Percentiles rank a stretch among this genome's conserved stretches.
phyloP scores from a whole-genome alignment of 2,329 filamentous ascomycete genomes.

The Beauveria sp. region DNA sequence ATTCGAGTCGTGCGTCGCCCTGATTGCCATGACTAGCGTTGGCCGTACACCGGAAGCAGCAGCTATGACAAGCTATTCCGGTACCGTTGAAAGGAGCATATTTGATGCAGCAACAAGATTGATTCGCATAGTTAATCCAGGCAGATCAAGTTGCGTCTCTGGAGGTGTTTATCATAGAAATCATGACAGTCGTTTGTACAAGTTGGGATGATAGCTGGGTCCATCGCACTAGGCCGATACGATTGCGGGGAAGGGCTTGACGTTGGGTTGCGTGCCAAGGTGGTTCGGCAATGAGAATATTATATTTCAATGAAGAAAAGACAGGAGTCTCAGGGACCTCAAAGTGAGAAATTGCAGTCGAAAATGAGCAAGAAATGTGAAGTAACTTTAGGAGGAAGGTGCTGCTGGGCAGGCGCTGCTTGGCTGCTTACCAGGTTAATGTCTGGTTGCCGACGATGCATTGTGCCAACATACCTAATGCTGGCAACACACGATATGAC shows the following conservation, averaged over 20 bases:
- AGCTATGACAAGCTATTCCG: not conserved
- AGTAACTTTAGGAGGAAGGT: not conserved
- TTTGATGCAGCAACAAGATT: not conserved
- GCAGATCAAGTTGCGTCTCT: not conserved
- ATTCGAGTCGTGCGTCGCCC: slow-evolving; percentile 16
- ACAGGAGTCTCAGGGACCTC: no score
- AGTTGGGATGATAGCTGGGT: not conserved
- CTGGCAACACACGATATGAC: not conserved
- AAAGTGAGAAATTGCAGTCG: no score
- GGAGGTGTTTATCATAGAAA: not conserved
- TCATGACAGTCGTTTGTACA: not conserved
- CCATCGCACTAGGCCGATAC: not conserved
- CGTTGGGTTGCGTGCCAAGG: not conserved
- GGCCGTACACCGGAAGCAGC: not conserved
- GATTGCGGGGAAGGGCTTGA: not conserved
- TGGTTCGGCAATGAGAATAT: not conserved
- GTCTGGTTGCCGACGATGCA: no score
- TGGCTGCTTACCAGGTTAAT: not conserved
- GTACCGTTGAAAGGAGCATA: no score
- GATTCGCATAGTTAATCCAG: not conserved
- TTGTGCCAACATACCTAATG: not conserved
- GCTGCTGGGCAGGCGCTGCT: not conserved
- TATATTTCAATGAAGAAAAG: not conserved
- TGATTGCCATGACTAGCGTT: slow-evolving; percentile 12
- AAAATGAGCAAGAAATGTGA: not conserved